Evolutionary conservation across 306 rosid species (phyloP), one percentile per base, ranked within the genome.

Genomic region (Abrus pulchellus): DNA sequence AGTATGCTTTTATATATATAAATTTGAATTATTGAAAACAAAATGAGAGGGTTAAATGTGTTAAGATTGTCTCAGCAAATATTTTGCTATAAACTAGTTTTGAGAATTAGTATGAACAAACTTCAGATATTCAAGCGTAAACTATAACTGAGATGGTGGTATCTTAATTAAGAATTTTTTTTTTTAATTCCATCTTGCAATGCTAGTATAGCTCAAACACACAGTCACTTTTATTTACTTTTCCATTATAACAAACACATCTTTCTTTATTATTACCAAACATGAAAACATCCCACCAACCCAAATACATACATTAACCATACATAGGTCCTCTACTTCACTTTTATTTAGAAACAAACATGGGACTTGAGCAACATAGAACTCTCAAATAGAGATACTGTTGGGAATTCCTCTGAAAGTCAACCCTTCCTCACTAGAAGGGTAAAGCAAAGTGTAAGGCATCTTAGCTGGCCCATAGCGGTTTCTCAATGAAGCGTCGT

Each of bases 381-480:
- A 4, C 0, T n/a, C 6, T 50, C 29, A 72, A 45, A 72, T 82
- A 6, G 93, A 90, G 81, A 92, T 84, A 41, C 97, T 92, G 40
- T 90, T 90, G 30, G 94, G 94, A 66, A 92, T 87, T 32, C 97
- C 97, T 74, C 85, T 86, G 14, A 86, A 86, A 1, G 94, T 90
- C 8, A 92, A 87, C 41, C 97, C 94, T 13, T 70, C 84, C 11
- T 70, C 71, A 20, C 97, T 90, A 1, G 83, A 43, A 34, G 94
- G 97, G 76, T 69, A 65, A 1, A 92, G 93, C 76, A 90, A 38
- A 38, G 97, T 92, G 72, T 92, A 92, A 0, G 93, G 97, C 80
- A 90, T 60, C 33, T 88, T 81, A 7, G 76, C 90, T 0, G 92
- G 92, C 0, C 85, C 85, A 48, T 0, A 4, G 9, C 82, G 63